phyloP scores from a whole-genome alignment of 352 stramenopile genomes.

The Phytophthora fragariae region DNA sequence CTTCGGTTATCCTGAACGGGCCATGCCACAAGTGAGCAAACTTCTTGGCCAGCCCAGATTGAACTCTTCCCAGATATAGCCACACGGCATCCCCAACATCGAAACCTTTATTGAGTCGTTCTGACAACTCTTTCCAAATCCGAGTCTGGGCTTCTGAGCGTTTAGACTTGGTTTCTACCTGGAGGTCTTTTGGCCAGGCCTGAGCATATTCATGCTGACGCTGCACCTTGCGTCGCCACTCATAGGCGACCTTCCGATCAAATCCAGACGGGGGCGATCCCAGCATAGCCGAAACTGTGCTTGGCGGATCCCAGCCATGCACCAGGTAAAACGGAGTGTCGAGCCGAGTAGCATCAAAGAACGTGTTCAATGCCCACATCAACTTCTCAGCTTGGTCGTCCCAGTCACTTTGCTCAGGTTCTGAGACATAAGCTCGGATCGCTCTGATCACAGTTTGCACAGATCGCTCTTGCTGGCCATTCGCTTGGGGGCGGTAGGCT shows the following conservation, averaged over 20 bases:
- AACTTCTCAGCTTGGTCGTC: constrained; percentile 32
- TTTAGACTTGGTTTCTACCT: not conserved
- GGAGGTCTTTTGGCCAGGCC: constrained; percentile 7
- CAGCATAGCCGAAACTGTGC: constrained; percentile 12
- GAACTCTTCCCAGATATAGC: constrained; percentile 10
- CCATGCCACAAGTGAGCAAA: constrained; percentile 15
- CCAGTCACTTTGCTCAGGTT: constrained; percentile 41
- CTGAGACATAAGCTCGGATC: constrained; percentile 25
- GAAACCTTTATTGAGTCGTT: not conserved
- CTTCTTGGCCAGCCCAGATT: constrained; percentile 9
- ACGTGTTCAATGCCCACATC: constrained; percentile 35
- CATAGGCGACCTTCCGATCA: not conserved
- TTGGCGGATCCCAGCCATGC: constrained; percentile 25
- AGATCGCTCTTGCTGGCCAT: too few relatives aligned
- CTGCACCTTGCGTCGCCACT: constrained; percentile 8
- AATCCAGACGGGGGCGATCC: not conserved
- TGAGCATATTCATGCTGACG: constrained; percentile 13
- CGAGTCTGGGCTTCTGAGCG: not conserved
- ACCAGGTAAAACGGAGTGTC: constrained; percentile 29
- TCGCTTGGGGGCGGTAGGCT: too few relatives aligned
- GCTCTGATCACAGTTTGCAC: not conserved
- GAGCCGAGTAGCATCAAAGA: constrained; percentile 14
- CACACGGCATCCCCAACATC: constrained; percentile 4
- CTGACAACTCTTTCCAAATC: not conserved
- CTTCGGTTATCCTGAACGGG: constrained; percentile 3